These are phyloP conservation scores for Physcomitrellopsis africana DNA, from an alignment of 225 moss, liverwort and hornwort genomes.

Conservation along the genomic window DNA sequence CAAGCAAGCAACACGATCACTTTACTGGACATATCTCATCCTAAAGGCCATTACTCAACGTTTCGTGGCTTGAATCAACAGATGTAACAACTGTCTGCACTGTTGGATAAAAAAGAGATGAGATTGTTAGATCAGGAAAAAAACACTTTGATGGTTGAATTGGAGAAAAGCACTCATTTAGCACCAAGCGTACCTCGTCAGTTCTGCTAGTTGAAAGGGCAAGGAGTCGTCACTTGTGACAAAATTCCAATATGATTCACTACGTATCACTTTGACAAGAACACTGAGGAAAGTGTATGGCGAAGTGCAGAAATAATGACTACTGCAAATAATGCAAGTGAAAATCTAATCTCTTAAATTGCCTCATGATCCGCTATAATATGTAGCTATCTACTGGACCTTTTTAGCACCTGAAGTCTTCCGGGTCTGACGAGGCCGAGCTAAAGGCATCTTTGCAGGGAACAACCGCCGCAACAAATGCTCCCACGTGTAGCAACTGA, in stretches of 20 bases:
- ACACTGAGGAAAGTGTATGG: constrained; percentile 23
- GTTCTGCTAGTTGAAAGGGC: constrained; percentile 15
- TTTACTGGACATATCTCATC: not conserved
- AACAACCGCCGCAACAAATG: constrained; percentile 86
- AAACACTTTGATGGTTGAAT: not conserved
- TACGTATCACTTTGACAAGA: constrained; percentile 29
- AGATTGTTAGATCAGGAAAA: constrained; percentile 22
- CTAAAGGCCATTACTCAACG: too few relatives aligned
- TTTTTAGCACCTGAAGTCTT: constrained; percentile 58
- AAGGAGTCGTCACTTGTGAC: constrained; percentile 14
- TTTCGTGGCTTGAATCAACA: not conserved
- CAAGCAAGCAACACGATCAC: too few relatives aligned
- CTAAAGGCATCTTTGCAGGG: constrained; percentile 72
- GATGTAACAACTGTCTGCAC: not conserved
- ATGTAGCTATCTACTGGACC: constrained; percentile 52
- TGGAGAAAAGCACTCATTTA: constrained; percentile 1
- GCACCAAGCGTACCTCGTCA: constrained; percentile 18
- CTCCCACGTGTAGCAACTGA: constrained; percentile 89
- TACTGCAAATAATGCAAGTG: constrained; percentile 34
- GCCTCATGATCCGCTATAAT: constrained; percentile 36
- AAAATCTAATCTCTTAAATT: constrained; percentile 36
- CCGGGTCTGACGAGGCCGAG: constrained; percentile 48
- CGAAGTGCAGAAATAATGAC: constrained; percentile 44
- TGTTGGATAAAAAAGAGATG: not conserved
- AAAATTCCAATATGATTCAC: constrained; percentile 31